Percentiles rank a stretch among this genome's conserved stretches.
Evolutionary conservation across 2,329 filamentous ascomycete genomes (phyloP).

Genomic region (Botrytis medusae): DNA sequence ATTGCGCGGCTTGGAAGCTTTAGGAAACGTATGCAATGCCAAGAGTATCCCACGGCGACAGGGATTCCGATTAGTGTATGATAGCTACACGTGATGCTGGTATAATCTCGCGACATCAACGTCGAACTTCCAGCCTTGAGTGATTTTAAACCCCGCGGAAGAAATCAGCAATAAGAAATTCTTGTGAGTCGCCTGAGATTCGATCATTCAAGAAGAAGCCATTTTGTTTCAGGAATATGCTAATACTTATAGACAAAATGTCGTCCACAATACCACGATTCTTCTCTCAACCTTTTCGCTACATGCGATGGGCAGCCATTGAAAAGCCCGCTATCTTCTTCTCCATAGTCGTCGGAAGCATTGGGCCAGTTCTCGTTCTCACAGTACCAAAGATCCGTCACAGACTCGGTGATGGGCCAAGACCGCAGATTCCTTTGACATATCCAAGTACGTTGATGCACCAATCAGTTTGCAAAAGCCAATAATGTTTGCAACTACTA

Average conservation of each 20-base stretch:
- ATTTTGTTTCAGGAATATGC: not conserved
- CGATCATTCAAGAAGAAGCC: not conserved
- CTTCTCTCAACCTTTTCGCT: constrained; percentile 80
- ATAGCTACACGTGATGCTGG: constrained; percentile 27
- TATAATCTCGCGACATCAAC: constrained; percentile 26
- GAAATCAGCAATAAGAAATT: not conserved
- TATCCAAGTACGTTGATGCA: constrained; percentile 75
- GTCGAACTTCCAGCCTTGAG: constrained; percentile 21
- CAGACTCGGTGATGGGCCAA: constrained; percentile 70
- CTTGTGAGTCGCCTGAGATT: not conserved
- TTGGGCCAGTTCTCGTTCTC: constrained; percentile 70
- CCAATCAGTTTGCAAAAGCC: not conserved
- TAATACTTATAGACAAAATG: constrained; percentile 51
- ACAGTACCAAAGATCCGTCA: constrained; percentile 72
- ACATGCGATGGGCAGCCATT: constrained; percentile 83
- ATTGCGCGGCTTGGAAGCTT: constrained; percentile 37
- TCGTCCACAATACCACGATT: constrained; percentile 67
- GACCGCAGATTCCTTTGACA: constrained; percentile 75
- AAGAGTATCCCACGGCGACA: constrained; percentile 29
- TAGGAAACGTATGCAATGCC: constrained; percentile 42
- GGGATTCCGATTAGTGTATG: constrained; percentile 22
- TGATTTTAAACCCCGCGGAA: constrained; percentile 3
- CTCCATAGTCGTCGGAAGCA: constrained; percentile 70
- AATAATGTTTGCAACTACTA: constrained; percentile 25
- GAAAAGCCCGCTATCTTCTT: constrained; percentile 92